A percentile compares a stretch with the other conserved stretches of the same genome.
Conservation (phyloP, 2,329 filamentous ascomycete species). For the Pseudogymnoascus sp. region DNA sequence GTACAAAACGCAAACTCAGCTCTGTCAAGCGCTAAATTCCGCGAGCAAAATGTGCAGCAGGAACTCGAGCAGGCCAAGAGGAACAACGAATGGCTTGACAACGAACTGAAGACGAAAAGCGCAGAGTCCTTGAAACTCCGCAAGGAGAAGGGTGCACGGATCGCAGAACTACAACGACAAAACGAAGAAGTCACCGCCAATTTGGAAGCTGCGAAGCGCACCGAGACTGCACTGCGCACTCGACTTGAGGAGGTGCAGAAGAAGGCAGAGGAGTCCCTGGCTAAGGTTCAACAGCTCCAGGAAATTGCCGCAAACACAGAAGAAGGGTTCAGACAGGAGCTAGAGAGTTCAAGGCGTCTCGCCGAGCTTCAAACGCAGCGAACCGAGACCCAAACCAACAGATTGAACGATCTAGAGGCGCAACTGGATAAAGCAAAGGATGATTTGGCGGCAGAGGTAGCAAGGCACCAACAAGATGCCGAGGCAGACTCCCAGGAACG, state of each 20-base stretch:
- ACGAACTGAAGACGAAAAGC: constrained; percentile 83
- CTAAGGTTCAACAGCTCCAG: constrained; percentile 77
- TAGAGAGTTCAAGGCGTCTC: constrained; percentile 73
- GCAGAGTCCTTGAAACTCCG: constrained; percentile 82
- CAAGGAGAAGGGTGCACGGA: constrained; percentile 88
- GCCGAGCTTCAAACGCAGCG: constrained; percentile 77
- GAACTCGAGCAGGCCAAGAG: constrained; percentile 83
- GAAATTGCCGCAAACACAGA: constrained; percentile 77
- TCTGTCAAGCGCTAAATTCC: constrained; percentile 76
- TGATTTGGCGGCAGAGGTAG: constrained; percentile 54
- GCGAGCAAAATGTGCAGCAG: constrained; percentile 83
- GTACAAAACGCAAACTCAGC: constrained; percentile 76
- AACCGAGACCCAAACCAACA: constrained; percentile 63
- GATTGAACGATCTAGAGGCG: constrained; percentile 63
- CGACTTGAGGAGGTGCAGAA: constrained; percentile 77
- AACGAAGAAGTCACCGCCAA: constrained; percentile 78
- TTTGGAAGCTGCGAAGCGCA: constrained; percentile 70
- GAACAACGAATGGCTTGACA: constrained; percentile 90
- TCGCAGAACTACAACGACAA: constrained; percentile 79
- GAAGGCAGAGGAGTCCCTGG: constrained; percentile 78
- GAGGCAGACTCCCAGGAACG: constrained; percentile 54
- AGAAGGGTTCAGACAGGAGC: constrained; percentile 78
- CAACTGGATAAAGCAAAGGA: constrained; percentile 54
- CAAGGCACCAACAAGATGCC: constrained; percentile 45
- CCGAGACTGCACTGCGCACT: constrained; percentile 72